phyloP scores from a whole-genome alignment of 2,329 filamentous ascomycete genomes.

The Microcyclospora tardicrescens region DNA sequence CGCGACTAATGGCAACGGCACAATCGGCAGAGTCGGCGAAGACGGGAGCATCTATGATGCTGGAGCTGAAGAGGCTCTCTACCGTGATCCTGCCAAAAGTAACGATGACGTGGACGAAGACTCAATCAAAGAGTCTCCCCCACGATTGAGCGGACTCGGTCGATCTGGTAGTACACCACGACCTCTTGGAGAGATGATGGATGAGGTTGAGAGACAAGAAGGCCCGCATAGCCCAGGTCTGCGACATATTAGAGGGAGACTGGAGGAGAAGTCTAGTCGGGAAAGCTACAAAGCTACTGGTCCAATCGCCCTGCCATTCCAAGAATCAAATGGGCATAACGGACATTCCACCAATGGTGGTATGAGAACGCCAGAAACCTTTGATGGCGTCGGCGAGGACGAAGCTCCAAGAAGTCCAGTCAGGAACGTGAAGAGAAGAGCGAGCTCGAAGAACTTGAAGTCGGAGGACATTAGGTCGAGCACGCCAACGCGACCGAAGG shows the following conservation, averaged over 20 bases:
- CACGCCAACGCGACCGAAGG: background rate
- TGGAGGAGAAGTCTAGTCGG: conserved; percentile 11
- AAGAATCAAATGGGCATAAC: background rate
- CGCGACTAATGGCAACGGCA: conserved; percentile 14
- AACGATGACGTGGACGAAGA: conserved; percentile 13
- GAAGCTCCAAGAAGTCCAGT: conserved; percentile 16
- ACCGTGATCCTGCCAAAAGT: background rate
- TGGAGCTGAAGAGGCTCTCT: background rate
- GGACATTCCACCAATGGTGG: conserved; percentile 1
- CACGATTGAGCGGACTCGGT: conserved; percentile 8
- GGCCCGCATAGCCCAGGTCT: conserved; percentile 18
- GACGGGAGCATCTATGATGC: conserved; percentile 1
- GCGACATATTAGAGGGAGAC: conserved; percentile 15
- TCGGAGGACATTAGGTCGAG: conserved; percentile 7
- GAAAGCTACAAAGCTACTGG: background rate
- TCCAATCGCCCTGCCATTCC: background rate
- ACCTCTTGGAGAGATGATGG: conserved; percentile 22
- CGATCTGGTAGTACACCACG: conserved; percentile 20
- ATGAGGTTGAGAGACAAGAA: conserved; percentile 17
- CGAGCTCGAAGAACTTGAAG: conserved; percentile 13
- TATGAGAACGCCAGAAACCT: conserved; percentile 10
- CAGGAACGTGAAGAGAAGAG: conserved; percentile 17
- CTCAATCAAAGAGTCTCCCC: conserved; percentile 24
- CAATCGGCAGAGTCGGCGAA: conserved; percentile 8
- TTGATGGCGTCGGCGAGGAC: conserved; percentile 18